Percentiles rank a stretch among this genome's conserved stretches.
Evolutionary conservation across 331 rosid species (phyloP).

Genomic region (Quercus lobata): DNA sequence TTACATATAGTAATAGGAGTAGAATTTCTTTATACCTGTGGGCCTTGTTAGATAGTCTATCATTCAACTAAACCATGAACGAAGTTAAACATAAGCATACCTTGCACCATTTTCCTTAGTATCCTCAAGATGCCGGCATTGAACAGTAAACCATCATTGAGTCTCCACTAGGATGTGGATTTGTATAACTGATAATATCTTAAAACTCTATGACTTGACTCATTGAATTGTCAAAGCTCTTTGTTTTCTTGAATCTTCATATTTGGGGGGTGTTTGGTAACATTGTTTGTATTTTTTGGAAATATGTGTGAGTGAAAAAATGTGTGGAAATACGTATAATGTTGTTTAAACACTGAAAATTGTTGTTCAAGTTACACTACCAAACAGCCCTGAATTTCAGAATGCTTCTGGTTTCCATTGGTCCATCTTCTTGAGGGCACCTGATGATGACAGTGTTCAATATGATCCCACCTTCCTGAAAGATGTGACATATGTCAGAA

Average conservation of each 20-base stretch:
- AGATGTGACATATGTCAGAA: background rate
- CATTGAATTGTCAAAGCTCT: background rate
- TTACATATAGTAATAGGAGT: background rate
- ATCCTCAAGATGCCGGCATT: background rate
- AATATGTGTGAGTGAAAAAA: too few relatives aligned
- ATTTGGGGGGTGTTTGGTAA: background rate
- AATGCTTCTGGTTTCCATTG: background rate
- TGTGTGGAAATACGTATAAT: too few relatives aligned
- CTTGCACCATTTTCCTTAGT: constrained; percentile 1
- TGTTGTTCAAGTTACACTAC: too few relatives aligned
- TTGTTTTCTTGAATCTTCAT: background rate
- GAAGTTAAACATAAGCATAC: constrained; percentile 7
- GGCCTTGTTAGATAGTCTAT: background rate
- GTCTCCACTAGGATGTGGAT: background rate
- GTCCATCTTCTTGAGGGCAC: background rate
- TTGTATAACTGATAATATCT: background rate
- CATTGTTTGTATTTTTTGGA: too few relatives aligned
- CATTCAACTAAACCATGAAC: background rate
- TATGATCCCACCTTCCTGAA: constrained; percentile 2
- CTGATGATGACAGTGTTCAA: constrained; percentile 4
- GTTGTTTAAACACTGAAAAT: too few relatives aligned
- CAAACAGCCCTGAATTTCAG: background rate
- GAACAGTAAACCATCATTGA: background rate
- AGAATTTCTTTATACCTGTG: background rate
- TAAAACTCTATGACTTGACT: constrained; percentile 1